Evolutionary conservation across 768 basidiomycete species (phyloP).

Genomic region (Clathrus columnatus): DNA sequence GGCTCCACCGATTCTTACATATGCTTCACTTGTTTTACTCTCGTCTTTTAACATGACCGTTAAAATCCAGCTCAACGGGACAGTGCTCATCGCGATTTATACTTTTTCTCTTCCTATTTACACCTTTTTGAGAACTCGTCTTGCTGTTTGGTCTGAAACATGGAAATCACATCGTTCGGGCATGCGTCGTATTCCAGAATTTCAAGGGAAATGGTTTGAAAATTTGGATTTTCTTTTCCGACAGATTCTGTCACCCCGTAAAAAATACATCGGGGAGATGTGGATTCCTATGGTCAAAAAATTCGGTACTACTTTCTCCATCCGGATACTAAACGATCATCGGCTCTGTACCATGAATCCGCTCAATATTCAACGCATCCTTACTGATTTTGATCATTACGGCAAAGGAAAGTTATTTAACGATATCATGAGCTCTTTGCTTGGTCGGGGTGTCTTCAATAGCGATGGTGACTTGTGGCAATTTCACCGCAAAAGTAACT

Average conservation of each 20-base stretch:
- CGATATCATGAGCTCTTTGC: constrained; percentile 35
- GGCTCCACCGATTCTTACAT: neutral
- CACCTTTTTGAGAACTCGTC: neutral
- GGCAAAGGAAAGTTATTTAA: constrained; percentile 33
- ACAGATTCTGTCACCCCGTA: constrained; percentile 46
- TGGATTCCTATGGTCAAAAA: neutral
- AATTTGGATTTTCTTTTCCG: constrained; percentile 51
- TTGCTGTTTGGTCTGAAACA: neutral
- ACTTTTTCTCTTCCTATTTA: neutral
- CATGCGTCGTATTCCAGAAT: constrained; percentile 23
- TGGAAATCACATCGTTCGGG: constrained; percentile 10
- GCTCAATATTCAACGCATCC: neutral
- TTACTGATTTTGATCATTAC: constrained; percentile 3
- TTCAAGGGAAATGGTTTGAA: constrained; percentile 26
- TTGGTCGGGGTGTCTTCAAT: constrained; percentile 74
- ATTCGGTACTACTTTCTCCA: constrained; percentile 4
- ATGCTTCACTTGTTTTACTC: constrained; percentile 1
- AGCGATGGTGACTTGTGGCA: constrained; percentile 45
- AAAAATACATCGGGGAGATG: constrained; percentile 46
- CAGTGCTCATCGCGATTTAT: neutral
- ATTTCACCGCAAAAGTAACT: constrained; percentile 11
- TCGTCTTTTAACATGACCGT: neutral
- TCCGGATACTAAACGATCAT: neutral
- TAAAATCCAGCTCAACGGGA: neutral
- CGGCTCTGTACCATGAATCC: constrained; percentile 3